Evolutionary conservation across 345 rosid species (phyloP).

Genomic region (Boechera stricta): DNA sequence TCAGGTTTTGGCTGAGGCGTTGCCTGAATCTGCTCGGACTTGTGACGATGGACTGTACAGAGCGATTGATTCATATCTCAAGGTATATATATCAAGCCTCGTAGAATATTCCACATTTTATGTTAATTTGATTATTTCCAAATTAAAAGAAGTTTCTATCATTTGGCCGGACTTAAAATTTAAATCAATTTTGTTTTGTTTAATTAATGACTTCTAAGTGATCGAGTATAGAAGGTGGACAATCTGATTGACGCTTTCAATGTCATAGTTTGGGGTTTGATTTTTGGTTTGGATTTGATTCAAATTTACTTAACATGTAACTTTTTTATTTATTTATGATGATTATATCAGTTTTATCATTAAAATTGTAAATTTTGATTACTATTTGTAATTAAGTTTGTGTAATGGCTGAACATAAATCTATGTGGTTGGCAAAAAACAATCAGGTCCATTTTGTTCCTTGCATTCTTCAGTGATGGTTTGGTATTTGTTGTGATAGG

Average conservation of each 20-base stretch:
- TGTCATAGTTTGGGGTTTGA: too few relatives aligned
- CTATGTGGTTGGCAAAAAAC: background rate
- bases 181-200: too few relatives aligned
- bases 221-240: too few relatives aligned
- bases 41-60: constrained; percentile 98
- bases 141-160: background rate
- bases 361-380: too few relatives aligned
- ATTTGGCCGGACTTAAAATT: background rate
- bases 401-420: too few relatives aligned
- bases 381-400: too few relatives aligned
- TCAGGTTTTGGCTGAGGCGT: constrained; percentile 93
- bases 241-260: too few relatives aligned
- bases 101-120: background rate
- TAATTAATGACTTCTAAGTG: too few relatives aligned
- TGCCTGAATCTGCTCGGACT: constrained; percentile 94
- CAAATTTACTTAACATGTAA: too few relatives aligned
- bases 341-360: too few relatives aligned
- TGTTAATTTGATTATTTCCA: background rate
- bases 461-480: background rate
- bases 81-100: constrained; percentile 46
- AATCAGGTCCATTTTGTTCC: background rate
- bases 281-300: too few relatives aligned
- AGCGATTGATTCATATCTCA: constrained; percentile 95
- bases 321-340: too few relatives aligned
- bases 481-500: constrained; percentile 50